Evolutionary conservation across 352 stramenopile genomes (phyloP).

Genomic region (Globisporangium nunn): DNA sequence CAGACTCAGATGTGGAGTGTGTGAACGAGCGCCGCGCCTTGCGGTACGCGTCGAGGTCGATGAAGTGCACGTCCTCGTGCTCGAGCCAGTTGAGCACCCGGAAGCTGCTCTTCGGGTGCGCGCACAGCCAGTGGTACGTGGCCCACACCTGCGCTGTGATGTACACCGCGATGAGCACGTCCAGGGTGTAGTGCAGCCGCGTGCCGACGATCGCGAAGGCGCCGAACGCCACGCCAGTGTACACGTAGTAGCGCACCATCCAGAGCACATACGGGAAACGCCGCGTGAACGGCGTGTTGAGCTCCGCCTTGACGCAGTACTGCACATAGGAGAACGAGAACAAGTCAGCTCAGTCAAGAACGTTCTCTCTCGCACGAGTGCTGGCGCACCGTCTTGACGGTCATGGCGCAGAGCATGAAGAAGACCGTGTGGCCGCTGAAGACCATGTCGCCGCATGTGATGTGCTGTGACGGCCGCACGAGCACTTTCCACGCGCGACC

Average conservation of each 20-base stretch:
- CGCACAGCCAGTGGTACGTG: slow-evolving; percentile 67
- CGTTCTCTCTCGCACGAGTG: too few species aligned
- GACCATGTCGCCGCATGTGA: slow-evolving; percentile 87
- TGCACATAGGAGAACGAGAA: not conserved
- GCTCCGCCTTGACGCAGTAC: slow-evolving; percentile 55
- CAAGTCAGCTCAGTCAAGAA: not conserved
- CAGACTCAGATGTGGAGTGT: slow-evolving; percentile 17
- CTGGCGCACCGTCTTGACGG: slow-evolving; percentile 53
- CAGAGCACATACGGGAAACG: slow-evolving; percentile 64
- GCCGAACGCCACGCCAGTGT: slow-evolving; percentile 47
- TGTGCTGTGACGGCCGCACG: slow-evolving; percentile 75
- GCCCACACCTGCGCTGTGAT: slow-evolving; percentile 80
- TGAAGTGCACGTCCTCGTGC: slow-evolving; percentile 67
- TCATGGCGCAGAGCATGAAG: slow-evolving; percentile 77
- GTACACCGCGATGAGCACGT: slow-evolving; percentile 86
- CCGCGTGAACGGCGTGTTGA: slow-evolving; percentile 84
- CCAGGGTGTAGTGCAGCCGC: slow-evolving; percentile 81
- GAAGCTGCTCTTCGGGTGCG: slow-evolving; percentile 33
- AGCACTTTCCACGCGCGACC: slow-evolving; percentile 80
- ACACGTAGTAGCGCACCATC: slow-evolving; percentile 81
- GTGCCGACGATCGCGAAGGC: slow-evolving; percentile 84
- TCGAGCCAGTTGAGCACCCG: slow-evolving; percentile 72
- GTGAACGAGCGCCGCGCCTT: slow-evolving; percentile 45
- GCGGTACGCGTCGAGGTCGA: slow-evolving; percentile 68
- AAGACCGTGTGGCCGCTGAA: slow-evolving; percentile 86